Conservation (phyloP, 192 early-diverging fungal species). For the Allomyces macrogynus region DNA sequence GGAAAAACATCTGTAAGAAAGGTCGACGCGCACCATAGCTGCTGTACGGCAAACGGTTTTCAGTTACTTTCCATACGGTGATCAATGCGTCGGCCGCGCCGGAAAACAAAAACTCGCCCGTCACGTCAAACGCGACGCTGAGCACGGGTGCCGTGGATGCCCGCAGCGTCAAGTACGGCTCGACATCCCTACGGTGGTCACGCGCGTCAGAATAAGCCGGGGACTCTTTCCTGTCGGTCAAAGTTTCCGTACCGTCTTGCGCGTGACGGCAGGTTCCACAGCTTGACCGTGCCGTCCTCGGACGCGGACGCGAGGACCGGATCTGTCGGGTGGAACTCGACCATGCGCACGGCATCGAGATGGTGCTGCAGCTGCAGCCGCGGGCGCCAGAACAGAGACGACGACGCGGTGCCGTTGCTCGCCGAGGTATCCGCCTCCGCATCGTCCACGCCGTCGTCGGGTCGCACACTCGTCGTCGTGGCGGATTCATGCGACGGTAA, state of each 20-base stretch:
- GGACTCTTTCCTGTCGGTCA: no score
- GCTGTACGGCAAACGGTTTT: neutral
- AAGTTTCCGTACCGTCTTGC: neutral
- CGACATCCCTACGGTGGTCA: neutral
- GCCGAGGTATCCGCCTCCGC: no score
- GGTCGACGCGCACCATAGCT: neutral
- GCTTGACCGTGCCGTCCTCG: neutral
- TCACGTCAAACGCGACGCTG: neutral
- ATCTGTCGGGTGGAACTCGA: neutral
- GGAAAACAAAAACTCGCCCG: neutral
- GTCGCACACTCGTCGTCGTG: no score
- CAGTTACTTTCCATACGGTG: neutral
- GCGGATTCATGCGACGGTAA: no score
- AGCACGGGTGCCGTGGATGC: neutral
- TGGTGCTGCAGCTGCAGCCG: neutral
- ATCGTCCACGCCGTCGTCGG: no score
- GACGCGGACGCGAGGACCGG: neutral
- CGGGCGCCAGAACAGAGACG: no score
- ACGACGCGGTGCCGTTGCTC: no score
- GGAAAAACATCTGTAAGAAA: neutral
- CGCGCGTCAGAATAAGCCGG: no score
- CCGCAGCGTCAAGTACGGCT: neutral
- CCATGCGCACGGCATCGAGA: neutral
- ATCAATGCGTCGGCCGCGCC: neutral
- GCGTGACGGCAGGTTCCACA: neutral